A percentile compares a stretch with the other conserved stretches of the same genome.
phyloP scores from a whole-genome alignment of 495 filamentous ascomycete species.

The Aspergillus sparsus region DNA sequence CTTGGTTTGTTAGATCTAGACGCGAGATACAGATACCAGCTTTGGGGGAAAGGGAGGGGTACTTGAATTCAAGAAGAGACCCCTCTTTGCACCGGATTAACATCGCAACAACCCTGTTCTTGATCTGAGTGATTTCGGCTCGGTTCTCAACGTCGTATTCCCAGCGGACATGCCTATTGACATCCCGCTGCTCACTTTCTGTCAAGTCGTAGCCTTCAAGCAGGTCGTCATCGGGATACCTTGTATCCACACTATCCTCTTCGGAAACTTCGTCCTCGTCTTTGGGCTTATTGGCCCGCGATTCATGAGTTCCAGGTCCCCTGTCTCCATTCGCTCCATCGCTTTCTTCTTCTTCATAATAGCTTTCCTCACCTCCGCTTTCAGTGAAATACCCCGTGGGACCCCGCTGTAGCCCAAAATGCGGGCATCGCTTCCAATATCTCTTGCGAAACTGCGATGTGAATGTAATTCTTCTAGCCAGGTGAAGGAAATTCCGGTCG shows the following conservation, averaged over 20 bases:
- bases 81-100: neutral
- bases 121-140: neutral
- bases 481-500: neutral
- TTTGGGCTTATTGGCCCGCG: too few species aligned
- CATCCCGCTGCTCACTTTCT: neutral
- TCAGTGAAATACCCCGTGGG: too few species aligned
- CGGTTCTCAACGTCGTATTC: neutral
- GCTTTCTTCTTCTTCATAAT: too few species aligned
- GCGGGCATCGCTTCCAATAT: neutral
- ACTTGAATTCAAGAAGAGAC: slow-evolving; percentile 1
- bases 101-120: neutral
- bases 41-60: neutral
- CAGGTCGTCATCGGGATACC: slow-evolving; percentile 9
- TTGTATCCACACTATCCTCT: too few species aligned
- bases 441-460: neutral
- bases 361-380: too few species aligned
- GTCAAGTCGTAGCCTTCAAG: neutral
- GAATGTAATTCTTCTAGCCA: neutral
- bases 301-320: too few species aligned
- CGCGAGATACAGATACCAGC: neutral
- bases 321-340: too few species aligned
- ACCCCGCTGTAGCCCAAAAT: neutral
- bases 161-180: neutral
- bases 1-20: neutral
- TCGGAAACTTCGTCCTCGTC: too few species aligned